Percentiles rank a stretch among this genome's conserved stretches.
These are phyloP conservation scores for Metschnikowia continentalis DNA, from an alignment of 805 yeast species.

Conservation along the genomic window DNA sequence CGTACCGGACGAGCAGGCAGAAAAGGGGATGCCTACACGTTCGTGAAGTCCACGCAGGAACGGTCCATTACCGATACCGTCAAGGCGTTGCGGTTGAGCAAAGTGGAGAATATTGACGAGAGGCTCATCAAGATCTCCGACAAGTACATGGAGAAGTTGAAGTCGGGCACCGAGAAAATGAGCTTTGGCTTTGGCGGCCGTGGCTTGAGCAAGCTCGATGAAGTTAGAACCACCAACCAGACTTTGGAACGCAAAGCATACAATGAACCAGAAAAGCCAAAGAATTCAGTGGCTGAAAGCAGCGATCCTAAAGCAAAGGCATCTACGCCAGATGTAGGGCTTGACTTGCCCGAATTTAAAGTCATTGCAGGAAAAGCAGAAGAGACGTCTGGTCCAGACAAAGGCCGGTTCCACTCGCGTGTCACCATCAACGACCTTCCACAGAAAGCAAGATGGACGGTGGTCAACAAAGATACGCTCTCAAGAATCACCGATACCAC, in stretches of 20 bases:
- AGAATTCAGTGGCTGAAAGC: neutral
- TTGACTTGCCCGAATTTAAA: slow-evolving; percentile 40
- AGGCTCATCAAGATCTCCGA: slow-evolving; percentile 49
- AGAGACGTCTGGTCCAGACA: slow-evolving; percentile 54
- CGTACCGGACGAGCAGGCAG: slow-evolving; percentile 92
- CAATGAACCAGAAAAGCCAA: slow-evolving; percentile 17
- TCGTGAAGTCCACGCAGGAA: slow-evolving; percentile 59
- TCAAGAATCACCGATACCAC: slow-evolving; percentile 65
- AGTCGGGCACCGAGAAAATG: slow-evolving; percentile 59
- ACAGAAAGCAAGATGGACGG: slow-evolving; percentile 72
- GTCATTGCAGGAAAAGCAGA: slow-evolving; percentile 51
- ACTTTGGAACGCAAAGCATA: slow-evolving; percentile 47
- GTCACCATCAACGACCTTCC: slow-evolving; percentile 84
- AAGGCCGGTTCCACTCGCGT: slow-evolving; percentile 56
- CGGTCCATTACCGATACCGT: slow-evolving; percentile 65
- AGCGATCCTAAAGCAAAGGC: neutral
- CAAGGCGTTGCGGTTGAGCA: slow-evolving; percentile 59
- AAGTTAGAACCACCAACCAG: slow-evolving; percentile 49
- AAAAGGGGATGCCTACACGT: slow-evolving; percentile 54
- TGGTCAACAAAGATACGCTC: slow-evolving; percentile 62
- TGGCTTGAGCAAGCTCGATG: slow-evolving; percentile 77
- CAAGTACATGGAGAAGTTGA: slow-evolving; percentile 55
- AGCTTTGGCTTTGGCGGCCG: slow-evolving; percentile 89
- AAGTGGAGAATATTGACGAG: slow-evolving; percentile 45
- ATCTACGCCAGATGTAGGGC: slow-evolving; percentile 6